phyloP scores from a whole-genome alignment of 2,329 filamentous ascomycete species.

The Orbilia javanica region DNA sequence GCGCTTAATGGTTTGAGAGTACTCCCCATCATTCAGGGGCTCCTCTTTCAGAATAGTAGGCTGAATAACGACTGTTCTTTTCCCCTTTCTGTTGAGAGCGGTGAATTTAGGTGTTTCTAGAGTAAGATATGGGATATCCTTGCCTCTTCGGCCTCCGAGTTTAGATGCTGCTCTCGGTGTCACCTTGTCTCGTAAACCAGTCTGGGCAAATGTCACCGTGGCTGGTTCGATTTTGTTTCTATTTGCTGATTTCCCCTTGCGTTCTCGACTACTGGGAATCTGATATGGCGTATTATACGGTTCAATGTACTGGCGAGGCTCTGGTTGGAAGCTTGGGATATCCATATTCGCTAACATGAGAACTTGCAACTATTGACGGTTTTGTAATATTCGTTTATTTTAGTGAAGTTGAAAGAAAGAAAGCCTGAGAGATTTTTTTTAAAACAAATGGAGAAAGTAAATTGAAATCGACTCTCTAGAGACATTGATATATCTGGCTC shows the following conservation, averaged over 20 bases:
- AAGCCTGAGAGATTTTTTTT: neutral
- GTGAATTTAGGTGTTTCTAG: conserved; percentile 27
- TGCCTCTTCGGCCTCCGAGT: neutral
- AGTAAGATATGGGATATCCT: conserved; percentile 20
- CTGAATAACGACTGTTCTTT: neutral
- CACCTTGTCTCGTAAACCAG: neutral
- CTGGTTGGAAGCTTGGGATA: conserved; percentile 6
- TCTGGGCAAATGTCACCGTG: too few species aligned
- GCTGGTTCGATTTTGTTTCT: conserved; percentile 26
- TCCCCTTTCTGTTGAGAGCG: conserved; percentile 2
- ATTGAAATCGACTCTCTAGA: neutral
- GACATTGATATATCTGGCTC: neutral
- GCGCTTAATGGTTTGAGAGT: too few species aligned
- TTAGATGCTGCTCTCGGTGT: neutral
- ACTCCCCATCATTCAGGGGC: too few species aligned
- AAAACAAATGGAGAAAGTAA: neutral
- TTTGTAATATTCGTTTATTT: neutral
- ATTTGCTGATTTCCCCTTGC: conserved; percentile 66
- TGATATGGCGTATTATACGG: conserved; percentile 67
- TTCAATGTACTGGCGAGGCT: conserved; percentile 64
- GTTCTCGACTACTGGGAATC: conserved; percentile 69
- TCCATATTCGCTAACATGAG: conserved; percentile 18
- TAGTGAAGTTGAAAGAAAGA: neutral
- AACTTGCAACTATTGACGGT: neutral
- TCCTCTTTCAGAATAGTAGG: conserved; percentile 2